Percentiles rank a stretch among this genome's conserved stretches.
phyloP scores from a whole-genome alignment of 2,329 filamentous ascomycete species.

The Alternaria atra region DNA sequence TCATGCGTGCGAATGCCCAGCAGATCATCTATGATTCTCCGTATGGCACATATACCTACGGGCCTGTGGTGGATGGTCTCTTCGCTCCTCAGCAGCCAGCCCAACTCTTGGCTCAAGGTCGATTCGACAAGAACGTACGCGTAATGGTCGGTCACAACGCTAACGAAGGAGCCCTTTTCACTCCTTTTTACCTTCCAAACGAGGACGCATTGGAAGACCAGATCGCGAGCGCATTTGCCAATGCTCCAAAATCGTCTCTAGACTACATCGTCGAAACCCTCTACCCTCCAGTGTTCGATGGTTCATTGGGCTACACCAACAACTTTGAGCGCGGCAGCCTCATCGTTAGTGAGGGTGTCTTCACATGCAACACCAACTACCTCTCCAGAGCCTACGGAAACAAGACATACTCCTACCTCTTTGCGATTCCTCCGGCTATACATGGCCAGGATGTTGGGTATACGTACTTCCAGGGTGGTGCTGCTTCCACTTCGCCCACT shows the following conservation, averaged over 20 bases:
- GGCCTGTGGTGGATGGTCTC: conserved; percentile 47
- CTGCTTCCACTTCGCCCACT: conserved; percentile 11
- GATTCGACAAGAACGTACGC: conserved; percentile 47
- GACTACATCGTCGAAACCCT: conserved; percentile 56
- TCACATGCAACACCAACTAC: conserved; percentile 64
- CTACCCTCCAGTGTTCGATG: conserved; percentile 62
- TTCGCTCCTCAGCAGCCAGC: conserved; percentile 45
- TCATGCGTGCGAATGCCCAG: conserved; percentile 48
- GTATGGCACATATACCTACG: conserved; percentile 48
- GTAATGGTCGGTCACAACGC: conserved; percentile 56
- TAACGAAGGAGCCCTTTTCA: conserved; percentile 58
- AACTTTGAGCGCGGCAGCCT: conserved; percentile 55
- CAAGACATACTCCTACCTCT: conserved; percentile 62
- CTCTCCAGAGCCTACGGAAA: conserved; percentile 59
- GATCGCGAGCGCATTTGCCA: conserved; percentile 40
- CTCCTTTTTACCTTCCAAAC: conserved; percentile 49
- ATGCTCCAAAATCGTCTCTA: conserved; percentile 43
- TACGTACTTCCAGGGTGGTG: conserved; percentile 60
- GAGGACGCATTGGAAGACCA: conserved; percentile 39
- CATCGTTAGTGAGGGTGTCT: conserved; percentile 55
- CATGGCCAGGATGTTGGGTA: conserved; percentile 64
- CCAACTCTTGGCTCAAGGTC: conserved; percentile 48
- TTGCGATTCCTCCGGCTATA: conserved; percentile 61
- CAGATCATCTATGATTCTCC: conserved; percentile 41
- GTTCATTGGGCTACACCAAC: conserved; percentile 57